Base-by-base conservation (phyloP, 176 grass and related monocot genomes). In the Eremochloa ophiuroides region DNA sequence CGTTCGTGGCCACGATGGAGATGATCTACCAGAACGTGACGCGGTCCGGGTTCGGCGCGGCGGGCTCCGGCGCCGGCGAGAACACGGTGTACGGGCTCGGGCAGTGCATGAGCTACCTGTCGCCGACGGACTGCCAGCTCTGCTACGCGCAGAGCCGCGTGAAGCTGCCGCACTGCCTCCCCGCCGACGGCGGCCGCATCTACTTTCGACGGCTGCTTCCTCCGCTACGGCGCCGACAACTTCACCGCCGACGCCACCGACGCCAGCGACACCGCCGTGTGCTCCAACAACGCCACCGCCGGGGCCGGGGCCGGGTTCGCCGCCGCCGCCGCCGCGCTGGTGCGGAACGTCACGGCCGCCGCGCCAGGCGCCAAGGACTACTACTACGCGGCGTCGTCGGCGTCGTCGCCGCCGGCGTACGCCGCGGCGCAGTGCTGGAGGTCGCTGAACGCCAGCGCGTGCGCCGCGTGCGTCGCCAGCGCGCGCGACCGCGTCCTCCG, bases 361-460 rank as follows among this genome's bases (percentile, higher is more conserved):
- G 80, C 93, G 30, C 85, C 85, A 0, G 79, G 22, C 9, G 60
- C 47, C 1, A 48, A 9, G 78, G 71, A 65, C 8, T 77, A 75
- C 51, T 91, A 84, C 80, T 79, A 80, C 87, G 39, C 31, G 28
- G 22, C 82, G 29, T 66, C 83, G 27, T 30, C 78, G 3, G 58
- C 56, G 4, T 2, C 10, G 62, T 63, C 65, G 6, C 2, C 42
- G 65, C 79, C 48, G 20, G 91, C 83, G 29, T 97, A 93, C 61
- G 94, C 91, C 5, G 89, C 85, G 59, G 91, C 91, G 26, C 86
- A 97, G 89, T 97, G 94, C 79, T 97, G 94, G 94, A 85, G 76
- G 48, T 93, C 94, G 65, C 86, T 97, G 13, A 93, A 97, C 83
- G 86, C 78, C 55, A 91, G 39, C 41, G 78, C 80, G 48, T 97